These are phyloP conservation scores for Juglanconis juglandina DNA, from an alignment of 2,329 filamentous ascomycete genomes.

Conservation along the genomic window DNA sequence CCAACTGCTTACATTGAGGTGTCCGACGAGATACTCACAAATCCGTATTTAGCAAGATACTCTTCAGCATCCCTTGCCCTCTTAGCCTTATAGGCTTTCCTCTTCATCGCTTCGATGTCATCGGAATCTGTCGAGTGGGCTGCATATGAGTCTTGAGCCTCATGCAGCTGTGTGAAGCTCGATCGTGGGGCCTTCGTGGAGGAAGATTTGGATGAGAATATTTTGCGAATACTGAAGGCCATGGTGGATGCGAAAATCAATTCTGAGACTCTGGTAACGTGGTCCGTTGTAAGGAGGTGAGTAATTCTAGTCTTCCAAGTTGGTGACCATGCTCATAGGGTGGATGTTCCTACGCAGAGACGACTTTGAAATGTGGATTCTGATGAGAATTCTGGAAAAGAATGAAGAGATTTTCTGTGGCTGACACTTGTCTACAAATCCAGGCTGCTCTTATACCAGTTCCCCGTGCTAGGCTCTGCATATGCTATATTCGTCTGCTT, in stretches of 20 bases:
- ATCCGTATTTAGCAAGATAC: conserved; percentile 10
- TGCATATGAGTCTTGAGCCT: conserved; percentile 5
- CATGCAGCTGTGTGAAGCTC: not conserved
- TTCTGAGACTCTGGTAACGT: not conserved
- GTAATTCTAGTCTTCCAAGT: too few relatives aligned
- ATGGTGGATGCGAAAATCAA: not conserved
- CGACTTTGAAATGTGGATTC: not conserved
- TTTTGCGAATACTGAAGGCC: conserved; percentile 12
- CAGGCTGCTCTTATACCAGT: too few relatives aligned
- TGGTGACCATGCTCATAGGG: too few relatives aligned
- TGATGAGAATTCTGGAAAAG: not conserved
- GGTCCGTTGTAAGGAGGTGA: too few relatives aligned
- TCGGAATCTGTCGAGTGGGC: not conserved
- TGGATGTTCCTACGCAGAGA: too few relatives aligned
- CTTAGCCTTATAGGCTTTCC: conserved; percentile 11
- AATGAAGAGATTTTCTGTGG: not conserved
- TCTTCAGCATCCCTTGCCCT: conserved; percentile 10
- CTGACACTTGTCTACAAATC: not conserved
- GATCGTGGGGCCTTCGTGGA: not conserved
- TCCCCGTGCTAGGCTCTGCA: too few relatives aligned
- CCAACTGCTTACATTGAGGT: too few relatives aligned
- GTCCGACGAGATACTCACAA: conserved; percentile 1
- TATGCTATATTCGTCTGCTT: not conserved
- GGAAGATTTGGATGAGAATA: conserved; percentile 1
- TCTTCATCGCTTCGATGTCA: conserved; percentile 1